Evolutionary conservation across 169 alveolate genomes (phyloP).

Genomic region (Plasmodium sp.): DNA sequence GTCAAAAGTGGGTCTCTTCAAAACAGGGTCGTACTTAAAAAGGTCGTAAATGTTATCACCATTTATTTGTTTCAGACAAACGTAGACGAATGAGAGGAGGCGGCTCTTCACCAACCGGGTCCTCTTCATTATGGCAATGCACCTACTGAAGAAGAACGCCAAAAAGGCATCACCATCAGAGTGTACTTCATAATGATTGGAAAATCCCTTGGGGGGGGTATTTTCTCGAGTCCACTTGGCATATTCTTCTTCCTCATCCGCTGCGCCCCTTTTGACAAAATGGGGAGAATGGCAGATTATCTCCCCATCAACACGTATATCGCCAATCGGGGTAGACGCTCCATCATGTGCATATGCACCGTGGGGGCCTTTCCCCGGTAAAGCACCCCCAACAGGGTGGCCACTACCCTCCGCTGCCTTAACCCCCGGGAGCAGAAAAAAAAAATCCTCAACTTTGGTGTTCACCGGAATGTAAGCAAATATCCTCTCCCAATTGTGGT

Average conservation of each 20-base stretch:
- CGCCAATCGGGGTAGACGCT: background rate
- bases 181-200: background rate
- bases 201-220: background rate
- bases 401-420: background rate
- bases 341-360: background rate
- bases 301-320: background rate
- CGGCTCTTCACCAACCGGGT: conserved; percentile 63
- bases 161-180: conserved; percentile 28
- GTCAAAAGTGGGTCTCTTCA: conserved; percentile 6
- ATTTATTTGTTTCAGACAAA: conserved; percentile 25
- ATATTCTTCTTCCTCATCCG: background rate
- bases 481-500: conserved; percentile 44
- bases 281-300: background rate
- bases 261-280: background rate
- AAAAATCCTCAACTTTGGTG: conserved; percentile 29
- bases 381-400: background rate
- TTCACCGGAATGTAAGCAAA: conserved; percentile 43
- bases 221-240: background rate
- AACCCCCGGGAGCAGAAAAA: conserved; percentile 23
- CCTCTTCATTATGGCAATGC: conserved; percentile 34
- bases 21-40: conserved; percentile 1
- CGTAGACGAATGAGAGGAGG: conserved; percentile 27
- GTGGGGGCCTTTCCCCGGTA: background rate
- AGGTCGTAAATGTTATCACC: conserved; percentile 28
- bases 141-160: conserved; percentile 35